Base-by-base conservation (phyloP, 441 rosid species). In the Lepidium campestre region DNA sequence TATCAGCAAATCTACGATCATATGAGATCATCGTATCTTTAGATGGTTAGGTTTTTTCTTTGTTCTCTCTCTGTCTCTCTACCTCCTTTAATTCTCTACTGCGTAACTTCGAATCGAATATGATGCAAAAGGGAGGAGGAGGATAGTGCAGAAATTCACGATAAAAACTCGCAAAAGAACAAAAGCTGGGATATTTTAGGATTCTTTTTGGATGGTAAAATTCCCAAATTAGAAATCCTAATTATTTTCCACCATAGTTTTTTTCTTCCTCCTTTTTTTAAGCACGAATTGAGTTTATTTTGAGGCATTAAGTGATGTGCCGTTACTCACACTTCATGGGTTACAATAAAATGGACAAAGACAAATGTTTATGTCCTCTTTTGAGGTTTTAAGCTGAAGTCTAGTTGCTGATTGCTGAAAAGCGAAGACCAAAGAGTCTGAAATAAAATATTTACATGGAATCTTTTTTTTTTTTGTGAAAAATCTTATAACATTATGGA, bases 1-100 rank as follows among this genome's bases (percentile, higher is more conserved):
- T 97, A 62, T 91, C 99, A 54, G 82, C 68, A 53, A 84, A 87
- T 68, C 97, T 75, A 61, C 86, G 85, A 67, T 93, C 98, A 67
- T 76, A 62, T 4, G 84, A 85, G 67, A 80, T 84, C 98, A 89
- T 92, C 41, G 52, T 22, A 19, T 29, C 27, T 50, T 62, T 0
- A 19, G 34, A 29, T 36, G 10, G 17, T 57, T 48, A 7, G 23
- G 18, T 47, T 39, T 27, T 14, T 17, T 6, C 7, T 1, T 34
- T 8, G 2, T 10, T 49, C 25, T 31, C 20, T 55, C 4, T 66
- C n/a, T 35, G n/a, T n/a, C n/a, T 6, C 34, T 29, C 10, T 7
- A 29, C 34, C 34, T 29, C 34, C 37, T 35, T 29, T 1, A 18
- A 25, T 34, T 56, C 5, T 39, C 5, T 31, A 14, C 40, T 12